phyloP scores from a whole-genome alignment of 495 filamentous ascomycete species.

The Hypoxylon perforatum region DNA sequence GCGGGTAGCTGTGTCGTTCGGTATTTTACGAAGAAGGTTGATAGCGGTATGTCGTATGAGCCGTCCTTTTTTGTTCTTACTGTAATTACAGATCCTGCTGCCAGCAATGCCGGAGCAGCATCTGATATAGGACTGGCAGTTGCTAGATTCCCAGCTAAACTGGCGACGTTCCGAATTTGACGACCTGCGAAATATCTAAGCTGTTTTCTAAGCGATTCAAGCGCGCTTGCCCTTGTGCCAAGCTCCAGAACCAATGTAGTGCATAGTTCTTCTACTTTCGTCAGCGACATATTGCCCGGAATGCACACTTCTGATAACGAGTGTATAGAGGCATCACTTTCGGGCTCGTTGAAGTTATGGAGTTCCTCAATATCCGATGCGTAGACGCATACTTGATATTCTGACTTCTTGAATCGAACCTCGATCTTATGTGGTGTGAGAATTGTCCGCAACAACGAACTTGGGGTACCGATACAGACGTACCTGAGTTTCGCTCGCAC shows the following conservation, averaged over 20 bases:
- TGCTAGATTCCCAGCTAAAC: constrained; percentile 84
- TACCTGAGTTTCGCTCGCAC: constrained; percentile 83
- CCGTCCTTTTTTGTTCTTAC: constrained; percentile 73
- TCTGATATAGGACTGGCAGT: constrained; percentile 92
- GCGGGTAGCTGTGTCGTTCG: constrained; percentile 77
- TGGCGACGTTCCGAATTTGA: constrained; percentile 89
- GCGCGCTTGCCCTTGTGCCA: constrained; percentile 67
- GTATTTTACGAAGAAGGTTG: constrained; percentile 84
- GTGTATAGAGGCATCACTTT: constrained; percentile 75
- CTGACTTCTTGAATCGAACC: constrained; percentile 86
- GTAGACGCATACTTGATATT: constrained; percentile 80
- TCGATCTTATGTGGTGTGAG: constrained; percentile 65
- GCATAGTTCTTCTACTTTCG: constrained; percentile 71
- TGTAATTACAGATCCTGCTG: constrained; percentile 76
- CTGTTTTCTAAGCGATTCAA: constrained; percentile 72
- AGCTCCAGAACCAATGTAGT: constrained; percentile 54
- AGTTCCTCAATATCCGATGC: constrained; percentile 85
- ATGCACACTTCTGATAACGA: constrained; percentile 84
- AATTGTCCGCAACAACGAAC: not conserved
- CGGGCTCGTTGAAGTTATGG: constrained; percentile 71
- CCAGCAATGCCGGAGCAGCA: constrained; percentile 84
- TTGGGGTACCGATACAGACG: not conserved
- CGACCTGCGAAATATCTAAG: constrained; percentile 84
- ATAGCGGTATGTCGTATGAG: constrained; percentile 76
- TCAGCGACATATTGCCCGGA: constrained; percentile 68